These are phyloP conservation scores for Boletus huronensis DNA, from an alignment of 768 basidiomycete species.

Conservation along the genomic window DNA sequence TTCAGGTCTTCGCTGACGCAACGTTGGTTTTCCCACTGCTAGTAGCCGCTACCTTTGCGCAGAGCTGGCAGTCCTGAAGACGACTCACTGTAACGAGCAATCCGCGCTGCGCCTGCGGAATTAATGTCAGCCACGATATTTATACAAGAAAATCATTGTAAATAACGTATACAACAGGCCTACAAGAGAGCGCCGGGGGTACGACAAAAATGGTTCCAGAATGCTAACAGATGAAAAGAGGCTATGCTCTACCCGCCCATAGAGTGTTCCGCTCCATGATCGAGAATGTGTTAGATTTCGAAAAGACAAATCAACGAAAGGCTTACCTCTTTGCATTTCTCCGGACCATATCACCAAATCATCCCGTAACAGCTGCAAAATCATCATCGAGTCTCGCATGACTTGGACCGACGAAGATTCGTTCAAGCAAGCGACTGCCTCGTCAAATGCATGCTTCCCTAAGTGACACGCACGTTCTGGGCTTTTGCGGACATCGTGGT, in stretches of 20 bases:
- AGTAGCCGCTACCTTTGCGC: constrained; percentile 91
- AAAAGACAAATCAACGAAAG: constrained; percentile 1
- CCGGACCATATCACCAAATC: constrained; percentile 84
- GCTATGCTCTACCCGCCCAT: constrained; percentile 11
- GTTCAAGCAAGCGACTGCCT: constrained; percentile 69
- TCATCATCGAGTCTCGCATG: constrained; percentile 74
- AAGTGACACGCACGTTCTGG: constrained; percentile 85
- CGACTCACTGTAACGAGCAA: background rate
- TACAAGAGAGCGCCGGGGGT: background rate
- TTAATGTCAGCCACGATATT: background rate
- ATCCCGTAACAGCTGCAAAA: constrained; percentile 77
- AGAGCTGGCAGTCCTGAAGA: constrained; percentile 26
- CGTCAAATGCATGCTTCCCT: constrained; percentile 90
- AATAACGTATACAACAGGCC: constrained; percentile 11
- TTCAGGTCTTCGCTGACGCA: constrained; percentile 86
- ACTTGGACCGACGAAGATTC: constrained; percentile 40
- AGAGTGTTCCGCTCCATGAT: constrained; percentile 24
- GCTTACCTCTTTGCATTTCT: constrained; percentile 54
- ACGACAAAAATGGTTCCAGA: background rate
- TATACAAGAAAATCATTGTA: constrained; percentile 3
- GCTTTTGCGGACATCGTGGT: constrained; percentile 80
- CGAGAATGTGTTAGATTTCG: constrained; percentile 10
- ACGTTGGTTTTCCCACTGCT: constrained; percentile 94
- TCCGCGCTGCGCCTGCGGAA: background rate
- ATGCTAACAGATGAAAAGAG: background rate